Evolutionary conservation across 208 protist genomes (phyloP), one percentile per base, ranked within the genome.

Genomic region (Spongospora subterranea): DNA sequence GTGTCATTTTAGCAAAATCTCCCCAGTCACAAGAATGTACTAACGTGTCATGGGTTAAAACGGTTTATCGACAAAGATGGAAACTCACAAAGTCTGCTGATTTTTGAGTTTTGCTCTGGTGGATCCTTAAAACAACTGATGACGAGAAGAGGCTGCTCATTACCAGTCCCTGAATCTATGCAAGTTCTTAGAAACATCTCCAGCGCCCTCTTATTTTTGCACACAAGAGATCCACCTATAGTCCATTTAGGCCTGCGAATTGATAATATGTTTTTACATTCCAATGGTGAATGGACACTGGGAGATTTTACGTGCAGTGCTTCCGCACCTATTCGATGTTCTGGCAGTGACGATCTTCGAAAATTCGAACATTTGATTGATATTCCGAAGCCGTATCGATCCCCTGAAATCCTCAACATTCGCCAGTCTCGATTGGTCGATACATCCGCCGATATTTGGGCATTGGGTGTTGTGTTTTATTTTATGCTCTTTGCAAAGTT

Each of bases 31-130:
- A 82, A 82, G n/a, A 35, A 82, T 43, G 11, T 82, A 20, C 71
- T 82, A 43, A 6, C 6, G n/a, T 82, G 71, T 35, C 35, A 82
- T 43, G 71, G 71, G 40, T 35, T 82, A 43, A 82, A 82, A n/a
- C 71, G 71, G 6, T 82, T 82, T 82, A 43, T n/a, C 35, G 71
- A 82, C n/a, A 82, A 82, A n/a, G 71, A 82, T n/a, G 71, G 71
- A 20, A 82, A 82, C n/a, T 82, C 71, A 20, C 35, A 82, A 35
- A 6, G 6, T 43, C n/a, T 82, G n/a, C n/a, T 35, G 35, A 82
- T 82, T 43, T 20, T 82, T 6, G 71, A 82, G n/a, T 82, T 45
- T 43, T 82, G 71, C 35, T 35, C 71, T 39, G n/a, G n/a, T 6
- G 71, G 71, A 43, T 82, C 71, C 40, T n/a, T 82, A n/a, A 82